phyloP scores from a whole-genome alignment of 2,329 filamentous ascomycete genomes.

The Apiospora rasikravindrae region DNA sequence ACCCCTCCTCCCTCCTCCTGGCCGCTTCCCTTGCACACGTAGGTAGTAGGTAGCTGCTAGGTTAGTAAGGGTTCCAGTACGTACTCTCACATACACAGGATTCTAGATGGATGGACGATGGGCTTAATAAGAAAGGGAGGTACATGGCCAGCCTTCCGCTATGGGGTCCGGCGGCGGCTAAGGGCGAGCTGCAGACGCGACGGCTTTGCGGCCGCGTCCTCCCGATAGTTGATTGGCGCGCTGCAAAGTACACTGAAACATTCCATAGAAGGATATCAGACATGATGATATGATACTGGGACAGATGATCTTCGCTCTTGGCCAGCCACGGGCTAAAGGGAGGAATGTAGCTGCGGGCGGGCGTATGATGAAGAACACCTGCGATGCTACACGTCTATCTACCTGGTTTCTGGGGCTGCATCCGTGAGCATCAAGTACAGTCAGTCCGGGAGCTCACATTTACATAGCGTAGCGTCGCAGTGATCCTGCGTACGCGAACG shows the following conservation, averaged over 20 bases:
- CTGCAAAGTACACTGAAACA: not conserved
- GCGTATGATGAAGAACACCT: not conserved
- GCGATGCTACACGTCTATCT: not conserved
- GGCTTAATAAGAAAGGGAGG: not conserved
- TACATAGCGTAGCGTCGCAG: not conserved
- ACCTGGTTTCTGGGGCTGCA: not conserved
- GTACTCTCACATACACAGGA: not conserved
- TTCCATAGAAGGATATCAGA: not conserved
- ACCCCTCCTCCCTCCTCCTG: not conserved
- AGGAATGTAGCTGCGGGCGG: not conserved
- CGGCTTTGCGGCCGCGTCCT: not conserved
- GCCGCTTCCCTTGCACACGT: not conserved
- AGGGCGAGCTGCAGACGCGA: conserved; percentile 16
- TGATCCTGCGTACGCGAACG: not conserved
- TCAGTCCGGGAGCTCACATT: not conserved
- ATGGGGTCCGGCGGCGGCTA: conserved; percentile 15
- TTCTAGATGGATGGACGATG: not conserved
- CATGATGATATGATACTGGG: conserved; percentile 13
- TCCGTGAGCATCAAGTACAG: not conserved
- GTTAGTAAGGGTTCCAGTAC: not conserved
- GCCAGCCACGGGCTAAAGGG: conserved; percentile 1
- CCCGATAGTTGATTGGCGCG: conserved; percentile 14
- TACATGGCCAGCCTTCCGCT: not conserved
- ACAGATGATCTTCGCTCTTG: not conserved
- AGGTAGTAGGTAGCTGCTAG: not conserved